Evolutionary conservation across 352 stramenopile species (phyloP).

Genomic region (Globisporangium radiosum): DNA sequence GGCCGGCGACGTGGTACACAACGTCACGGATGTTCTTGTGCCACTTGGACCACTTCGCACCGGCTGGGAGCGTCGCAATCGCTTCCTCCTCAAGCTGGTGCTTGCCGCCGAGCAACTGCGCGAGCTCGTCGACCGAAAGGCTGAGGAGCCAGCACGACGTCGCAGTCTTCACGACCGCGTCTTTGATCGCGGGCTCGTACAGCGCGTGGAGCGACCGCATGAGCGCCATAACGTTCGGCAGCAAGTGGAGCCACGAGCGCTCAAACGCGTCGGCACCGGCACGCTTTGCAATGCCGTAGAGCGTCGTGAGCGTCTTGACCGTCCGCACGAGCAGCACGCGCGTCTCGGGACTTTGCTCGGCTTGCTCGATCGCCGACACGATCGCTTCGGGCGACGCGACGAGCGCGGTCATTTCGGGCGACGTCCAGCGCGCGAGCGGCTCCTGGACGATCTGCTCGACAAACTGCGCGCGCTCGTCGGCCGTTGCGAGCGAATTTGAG

Average conservation of each 20-base stretch:
- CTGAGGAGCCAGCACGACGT: conserved; percentile 59
- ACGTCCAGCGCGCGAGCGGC: conserved; percentile 53
- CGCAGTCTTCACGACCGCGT: conserved; percentile 43
- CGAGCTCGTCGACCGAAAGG: conserved; percentile 69
- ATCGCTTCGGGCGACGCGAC: conserved; percentile 50
- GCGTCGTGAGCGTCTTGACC: conserved; percentile 69
- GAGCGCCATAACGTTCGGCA: conserved; percentile 60
- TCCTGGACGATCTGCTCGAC: conserved; percentile 71
- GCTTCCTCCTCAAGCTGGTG: conserved; percentile 68
- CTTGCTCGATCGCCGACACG: conserved; percentile 44
- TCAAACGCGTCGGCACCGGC: conserved; percentile 39
- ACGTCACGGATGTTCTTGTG: conserved; percentile 78
- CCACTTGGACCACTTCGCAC: conserved; percentile 69
- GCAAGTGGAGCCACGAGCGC: conserved; percentile 51
- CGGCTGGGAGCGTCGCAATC: conserved; percentile 37
- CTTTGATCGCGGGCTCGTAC: conserved; percentile 42
- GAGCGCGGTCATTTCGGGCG: conserved; percentile 53
- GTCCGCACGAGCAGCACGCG: conserved; percentile 47
- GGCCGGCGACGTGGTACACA: conserved; percentile 67
- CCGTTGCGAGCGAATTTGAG: conserved; percentile 68
- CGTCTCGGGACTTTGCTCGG: conserved; percentile 25
- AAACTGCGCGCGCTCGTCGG: conserved; percentile 54
- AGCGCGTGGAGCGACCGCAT: conserved; percentile 58
- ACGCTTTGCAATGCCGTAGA: conserved; percentile 73
- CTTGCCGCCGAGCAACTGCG: conserved; percentile 67